Conservation (phyloP, 306 rosid genomes). For the Sesbania bispinosa region DNA sequence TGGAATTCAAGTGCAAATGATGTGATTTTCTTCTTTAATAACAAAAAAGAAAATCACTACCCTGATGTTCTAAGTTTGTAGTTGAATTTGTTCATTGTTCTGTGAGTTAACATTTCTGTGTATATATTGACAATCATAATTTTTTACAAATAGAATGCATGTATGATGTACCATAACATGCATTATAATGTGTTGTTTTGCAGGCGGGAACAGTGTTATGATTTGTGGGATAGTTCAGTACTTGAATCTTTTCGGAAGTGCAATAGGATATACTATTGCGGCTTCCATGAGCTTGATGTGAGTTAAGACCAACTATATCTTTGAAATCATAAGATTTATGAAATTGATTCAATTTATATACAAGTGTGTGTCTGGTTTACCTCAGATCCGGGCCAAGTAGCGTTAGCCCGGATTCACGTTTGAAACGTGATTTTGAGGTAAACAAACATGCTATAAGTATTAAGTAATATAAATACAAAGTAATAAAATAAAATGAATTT, state of each 20-base stretch:
- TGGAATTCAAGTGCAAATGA: not conserved
- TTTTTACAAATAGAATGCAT: not conserved
- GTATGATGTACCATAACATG: not conserved
- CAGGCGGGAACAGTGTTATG: conserved; percentile 42
- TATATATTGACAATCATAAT: not conserved
- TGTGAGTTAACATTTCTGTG: not conserved
- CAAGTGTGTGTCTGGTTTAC: no score
- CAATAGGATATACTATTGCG: conserved; percentile 60
- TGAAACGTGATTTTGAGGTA: no score
- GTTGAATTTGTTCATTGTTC: not conserved
- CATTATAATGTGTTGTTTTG: not conserved
- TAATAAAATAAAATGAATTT: not conserved
- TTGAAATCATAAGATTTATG: not conserved
- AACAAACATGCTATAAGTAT: no score
- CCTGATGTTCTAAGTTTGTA: not conserved
- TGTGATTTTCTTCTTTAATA: not conserved
- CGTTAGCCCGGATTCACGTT: no score
- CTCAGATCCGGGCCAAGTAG: no score
- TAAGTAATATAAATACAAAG: not conserved
- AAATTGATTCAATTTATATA: conserved; percentile 5
- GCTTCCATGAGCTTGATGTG: conserved; percentile 64
- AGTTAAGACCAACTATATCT: conserved; percentile 20
- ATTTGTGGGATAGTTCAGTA: conserved; percentile 53
- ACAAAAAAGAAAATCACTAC: not conserved
- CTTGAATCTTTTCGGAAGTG: conserved; percentile 43